Evolutionary conservation across 148 eudicot species (phyloP).

Genomic region (Selenicereus undatus): DNA sequence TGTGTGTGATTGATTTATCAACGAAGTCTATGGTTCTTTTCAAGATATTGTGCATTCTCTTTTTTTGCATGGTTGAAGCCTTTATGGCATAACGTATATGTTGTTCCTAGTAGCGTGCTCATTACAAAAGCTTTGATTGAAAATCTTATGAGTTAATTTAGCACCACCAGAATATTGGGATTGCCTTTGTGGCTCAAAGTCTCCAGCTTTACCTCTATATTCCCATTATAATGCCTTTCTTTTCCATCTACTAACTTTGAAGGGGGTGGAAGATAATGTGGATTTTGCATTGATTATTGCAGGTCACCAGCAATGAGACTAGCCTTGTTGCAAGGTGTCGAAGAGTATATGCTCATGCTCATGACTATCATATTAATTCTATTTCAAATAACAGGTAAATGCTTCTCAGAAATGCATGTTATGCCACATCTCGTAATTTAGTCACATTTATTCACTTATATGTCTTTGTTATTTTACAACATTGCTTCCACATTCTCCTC

Average conservation of each 20-base stretch:
- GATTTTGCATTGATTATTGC: slow-evolving; percentile 11
- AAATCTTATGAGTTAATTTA: neutral
- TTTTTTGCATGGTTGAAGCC: neutral
- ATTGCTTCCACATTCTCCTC: neutral
- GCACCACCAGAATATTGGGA: neutral
- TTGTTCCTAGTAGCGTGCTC: neutral
- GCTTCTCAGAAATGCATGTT: neutral
- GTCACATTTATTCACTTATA: neutral
- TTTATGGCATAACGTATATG: neutral
- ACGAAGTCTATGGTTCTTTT: neutral
- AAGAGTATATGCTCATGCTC: slow-evolving; percentile 86
- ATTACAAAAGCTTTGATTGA: neutral
- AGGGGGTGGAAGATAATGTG: slow-evolving; percentile 1
- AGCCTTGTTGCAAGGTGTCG: slow-evolving; percentile 74
- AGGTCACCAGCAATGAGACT: slow-evolving; percentile 75
- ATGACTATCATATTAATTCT: slow-evolving; percentile 79
- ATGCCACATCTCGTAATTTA: neutral
- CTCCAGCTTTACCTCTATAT: neutral
- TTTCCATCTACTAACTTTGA: neutral
- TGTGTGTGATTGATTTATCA: neutral
- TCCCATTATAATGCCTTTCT: neutral
- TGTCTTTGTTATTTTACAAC: neutral
- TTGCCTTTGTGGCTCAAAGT: neutral
- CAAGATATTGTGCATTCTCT: neutral
- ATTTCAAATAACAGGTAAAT: slow-evolving; percentile 74